Evolutionary conservation across 805 yeast genomes (phyloP), one percentile per base, ranked within the genome.

Genomic region (Myxozyma geophila): DNA sequence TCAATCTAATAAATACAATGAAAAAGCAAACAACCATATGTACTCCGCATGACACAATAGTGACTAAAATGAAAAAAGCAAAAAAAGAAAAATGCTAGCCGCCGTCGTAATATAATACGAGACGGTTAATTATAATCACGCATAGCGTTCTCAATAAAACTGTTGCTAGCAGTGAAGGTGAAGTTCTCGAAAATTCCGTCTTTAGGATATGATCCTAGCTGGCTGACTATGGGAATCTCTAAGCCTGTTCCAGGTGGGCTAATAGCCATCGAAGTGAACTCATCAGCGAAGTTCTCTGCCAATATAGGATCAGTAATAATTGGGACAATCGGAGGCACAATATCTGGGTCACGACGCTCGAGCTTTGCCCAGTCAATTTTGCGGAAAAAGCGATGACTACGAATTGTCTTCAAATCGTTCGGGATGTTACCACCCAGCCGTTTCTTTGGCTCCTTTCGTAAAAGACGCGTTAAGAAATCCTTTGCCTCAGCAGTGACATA

Each of bases 271-370:
- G 81, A 82, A 0, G 97, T 91, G 76, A 91, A 91, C 64, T 89
- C 92, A 9, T 81, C 76, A 67, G 90, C 90, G 73, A 91, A 91
- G 71, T 91, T 91, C 73, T 91, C 97, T 0, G 97, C 97, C 59
- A 88, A 73, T 52, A 81, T 86, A 28, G 96, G 93, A 71, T 90
- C 86, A 0, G 96, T 88, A 49, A 92, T 84, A 6, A 90, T 76
- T 0, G 97, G 97, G n/a, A 85, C 77, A 41, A 91, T 87, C 0
- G 97, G 97, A 1, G 96, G 96, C 58, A 78, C 76, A 7, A 83
- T 75, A 0, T 76, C 75, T 36, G 77, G 78, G 53, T 81, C 78
- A 28, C 87, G 85, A 17, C 74, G 72, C 54, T 81, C 83, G 50
- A 91, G 74, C 54, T 76, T 74, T 15, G 77, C 76, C 96, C 96